Evolutionary conservation across 106 monocot genomes (phyloP), one percentile per base, ranked within the genome.

Genomic region (Vanilla planifolia): DNA sequence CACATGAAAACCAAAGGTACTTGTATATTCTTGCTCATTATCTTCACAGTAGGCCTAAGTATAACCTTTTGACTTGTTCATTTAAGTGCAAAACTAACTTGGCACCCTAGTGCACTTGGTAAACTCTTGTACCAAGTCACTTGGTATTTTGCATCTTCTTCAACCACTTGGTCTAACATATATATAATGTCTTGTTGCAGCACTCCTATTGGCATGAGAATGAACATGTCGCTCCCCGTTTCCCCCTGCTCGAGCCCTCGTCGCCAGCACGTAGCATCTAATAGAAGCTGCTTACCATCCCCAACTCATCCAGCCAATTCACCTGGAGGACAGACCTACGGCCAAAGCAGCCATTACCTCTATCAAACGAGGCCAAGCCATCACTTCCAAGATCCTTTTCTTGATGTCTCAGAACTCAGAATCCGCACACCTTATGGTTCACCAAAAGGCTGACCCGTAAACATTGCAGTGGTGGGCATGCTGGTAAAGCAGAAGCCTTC

Each of bases 181-280:
- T 17, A 15, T 20, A 35, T 8, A 24, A 21, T 17, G 21, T 43
- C 23, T 4, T 65, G 20, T 48, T 67, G 51, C 69, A 91, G 91
- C 43, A 58, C 72, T 61, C 37, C 51, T 15, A 47, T 37, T 33
- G 55, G 51, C 58, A 34, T 56, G 59, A 75, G 83, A 75, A 57
- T 59, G 71, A 86, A 92, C 69, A 64, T 92, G 75, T 92, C 92
- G 8, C 60, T 92, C 33, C 92, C 86, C 0, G 86, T 83, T 1
- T 92, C 92, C 1, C 92, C 92, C 6, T 86, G 83, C 39, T 92
- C 92, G 28, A 92, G 92, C 50, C 92, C 92, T 26, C 23, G 72
- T 9, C 67, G 86, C 20, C 83, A 83, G 33, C 69, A 67, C 20
- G 70, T 43, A 43, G 82, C 73, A 36, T 75, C 63, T 14, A 80